These are phyloP conservation scores for Panicum virgatum DNA, from an alignment of 202 grass and related monocot species.

Conservation along the genomic window DNA sequence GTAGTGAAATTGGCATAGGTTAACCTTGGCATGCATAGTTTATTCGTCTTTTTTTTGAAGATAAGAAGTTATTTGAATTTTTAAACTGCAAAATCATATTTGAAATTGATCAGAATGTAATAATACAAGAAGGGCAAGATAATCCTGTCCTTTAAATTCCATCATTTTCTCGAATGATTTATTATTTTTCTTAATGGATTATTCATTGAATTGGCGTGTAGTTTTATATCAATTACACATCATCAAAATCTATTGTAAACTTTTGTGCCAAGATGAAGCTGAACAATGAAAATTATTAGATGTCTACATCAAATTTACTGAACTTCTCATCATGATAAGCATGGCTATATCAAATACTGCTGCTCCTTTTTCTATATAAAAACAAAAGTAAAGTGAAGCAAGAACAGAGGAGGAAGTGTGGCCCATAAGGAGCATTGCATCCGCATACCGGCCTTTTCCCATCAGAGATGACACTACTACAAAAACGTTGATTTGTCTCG, in stretches of 20 bases:
- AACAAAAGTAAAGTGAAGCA: no score
- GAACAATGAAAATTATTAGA: no score
- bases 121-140: background rate
- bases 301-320: no score
- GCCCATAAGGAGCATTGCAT: background rate
- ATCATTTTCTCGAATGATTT: background rate
- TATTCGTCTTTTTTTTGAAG: background rate
- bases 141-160: background rate
- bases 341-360: no score
- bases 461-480: background rate
- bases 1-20: no score
- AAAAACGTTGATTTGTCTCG: no score
- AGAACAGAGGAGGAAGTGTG: background rate
- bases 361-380: no score
- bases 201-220: background rate
- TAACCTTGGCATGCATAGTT: background rate
- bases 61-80: background rate
- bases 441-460: background rate
- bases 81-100: background rate
- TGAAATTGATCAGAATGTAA: background rate
- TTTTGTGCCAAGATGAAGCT: no score
- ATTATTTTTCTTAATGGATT: background rate
- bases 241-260: no score
- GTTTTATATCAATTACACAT: no score
- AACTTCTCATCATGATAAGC: no score